Evolutionary conservation across 2,329 filamentous ascomycete species (phyloP).

Genomic region (Apiospora arundinis): DNA sequence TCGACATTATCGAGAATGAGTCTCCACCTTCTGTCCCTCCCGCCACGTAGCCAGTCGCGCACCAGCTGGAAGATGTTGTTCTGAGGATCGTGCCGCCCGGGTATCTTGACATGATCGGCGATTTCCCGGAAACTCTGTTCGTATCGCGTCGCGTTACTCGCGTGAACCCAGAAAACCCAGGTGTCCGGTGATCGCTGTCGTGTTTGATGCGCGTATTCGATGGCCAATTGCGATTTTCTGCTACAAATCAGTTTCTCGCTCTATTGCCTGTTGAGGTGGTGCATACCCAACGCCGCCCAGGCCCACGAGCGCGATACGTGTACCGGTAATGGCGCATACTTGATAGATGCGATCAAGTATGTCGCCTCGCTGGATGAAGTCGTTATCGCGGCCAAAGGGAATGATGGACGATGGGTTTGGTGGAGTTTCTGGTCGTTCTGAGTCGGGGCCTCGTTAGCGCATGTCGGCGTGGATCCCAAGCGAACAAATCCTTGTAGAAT

Average conservation of each 20-base stretch:
- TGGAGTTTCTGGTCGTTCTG: slow-evolving; percentile 21
- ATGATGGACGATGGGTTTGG: slow-evolving; percentile 19
- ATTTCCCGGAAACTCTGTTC: slow-evolving; percentile 40
- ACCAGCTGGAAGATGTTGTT: slow-evolving; percentile 37
- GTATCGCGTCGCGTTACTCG: slow-evolving; percentile 16
- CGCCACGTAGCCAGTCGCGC: slow-evolving; percentile 39
- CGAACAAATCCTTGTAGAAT: neutral
- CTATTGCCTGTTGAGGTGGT: neutral
- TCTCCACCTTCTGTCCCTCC: slow-evolving; percentile 40
- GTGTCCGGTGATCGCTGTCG: neutral
- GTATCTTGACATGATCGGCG: slow-evolving; percentile 38
- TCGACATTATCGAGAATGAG: slow-evolving; percentile 47
- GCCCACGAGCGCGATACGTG: slow-evolving; percentile 20
- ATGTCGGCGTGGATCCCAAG: neutral
- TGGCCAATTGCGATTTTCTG: slow-evolving; percentile 26
- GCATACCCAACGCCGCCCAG: slow-evolving; percentile 5
- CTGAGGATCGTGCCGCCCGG: slow-evolving; percentile 33
- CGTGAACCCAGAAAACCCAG: slow-evolving; percentile 45
- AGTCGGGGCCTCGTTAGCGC: neutral
- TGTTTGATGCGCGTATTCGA: slow-evolving; percentile 26
- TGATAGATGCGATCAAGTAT: slow-evolving; percentile 2
- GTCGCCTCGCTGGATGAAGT: slow-evolving; percentile 21
- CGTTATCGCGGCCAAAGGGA: slow-evolving; percentile 23
- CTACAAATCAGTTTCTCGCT: neutral
- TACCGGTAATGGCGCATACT: neutral